A percentile compares a stretch with the other conserved stretches of the same genome.
Conservation (phyloP, 2,329 filamentous ascomycete genomes). For the Apiospora aurea region DNA sequence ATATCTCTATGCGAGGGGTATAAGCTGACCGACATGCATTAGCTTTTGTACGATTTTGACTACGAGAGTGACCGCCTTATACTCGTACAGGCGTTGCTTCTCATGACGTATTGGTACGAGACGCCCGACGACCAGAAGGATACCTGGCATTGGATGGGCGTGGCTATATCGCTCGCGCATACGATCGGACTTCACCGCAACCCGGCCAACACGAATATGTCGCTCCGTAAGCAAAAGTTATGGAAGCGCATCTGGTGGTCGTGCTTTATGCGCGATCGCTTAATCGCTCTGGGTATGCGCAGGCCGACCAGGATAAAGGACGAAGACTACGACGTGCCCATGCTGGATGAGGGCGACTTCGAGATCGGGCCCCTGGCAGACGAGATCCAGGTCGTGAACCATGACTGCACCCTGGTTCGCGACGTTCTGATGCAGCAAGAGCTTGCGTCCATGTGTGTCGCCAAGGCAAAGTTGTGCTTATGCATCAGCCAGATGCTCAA, state of each 20-base stretch:
- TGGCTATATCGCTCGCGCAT: conserved; percentile 90
- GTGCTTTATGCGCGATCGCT: conserved; percentile 91
- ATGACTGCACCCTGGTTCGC: conserved; percentile 73
- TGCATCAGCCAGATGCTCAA: conserved; percentile 90
- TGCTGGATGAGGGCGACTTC: conserved; percentile 86
- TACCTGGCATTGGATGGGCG: conserved; percentile 99
- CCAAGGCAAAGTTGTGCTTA: conserved; percentile 88
- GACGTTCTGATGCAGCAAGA: conserved; percentile 78
- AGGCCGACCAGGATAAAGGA: conserved; percentile 91
- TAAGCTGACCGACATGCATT: conserved; percentile 50
- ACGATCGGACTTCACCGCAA: conserved; percentile 93
- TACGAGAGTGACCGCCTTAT: conserved; percentile 90
- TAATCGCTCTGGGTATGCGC: conserved; percentile 93
- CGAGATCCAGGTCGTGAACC: conserved; percentile 71
- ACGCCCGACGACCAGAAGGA: conserved; percentile 97
- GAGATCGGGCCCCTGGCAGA: conserved; percentile 75
- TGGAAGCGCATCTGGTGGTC: conserved; percentile 99
- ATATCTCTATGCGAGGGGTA: conserved; percentile 1
- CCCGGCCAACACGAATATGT: conserved; percentile 78
- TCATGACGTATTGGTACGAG: conserved; percentile 99
- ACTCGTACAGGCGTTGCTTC: conserved; percentile 84
- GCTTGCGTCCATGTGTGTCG: conserved; percentile 86
- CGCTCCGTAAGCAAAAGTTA: conserved; percentile 74
- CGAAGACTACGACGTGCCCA: conserved; percentile 91
- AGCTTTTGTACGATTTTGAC: conserved; percentile 93